Percentiles rank a stretch among this genome's conserved stretches.
These are phyloP conservation scores for Parastagonospora avenae DNA, from an alignment of 2,329 filamentous ascomycete species.

Conservation along the genomic window DNA sequence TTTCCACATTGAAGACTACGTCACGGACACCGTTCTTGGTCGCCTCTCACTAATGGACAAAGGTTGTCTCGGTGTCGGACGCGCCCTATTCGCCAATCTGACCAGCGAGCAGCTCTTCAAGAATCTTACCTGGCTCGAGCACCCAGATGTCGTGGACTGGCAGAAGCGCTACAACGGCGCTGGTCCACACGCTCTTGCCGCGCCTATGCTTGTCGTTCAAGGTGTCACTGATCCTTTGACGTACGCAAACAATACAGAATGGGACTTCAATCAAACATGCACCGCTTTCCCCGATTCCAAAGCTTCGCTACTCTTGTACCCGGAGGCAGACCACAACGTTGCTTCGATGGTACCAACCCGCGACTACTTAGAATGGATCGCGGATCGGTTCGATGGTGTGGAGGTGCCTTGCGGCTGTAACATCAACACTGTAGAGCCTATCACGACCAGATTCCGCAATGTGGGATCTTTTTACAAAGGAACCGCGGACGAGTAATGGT, in stretches of 20 bases:
- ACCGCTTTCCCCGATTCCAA: constrained; percentile 11
- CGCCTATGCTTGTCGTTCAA: constrained; percentile 24
- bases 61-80: constrained; percentile 18
- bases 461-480: constrained; percentile 4
- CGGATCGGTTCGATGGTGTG: constrained; percentile 15
- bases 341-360: constrained; percentile 8
- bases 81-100: constrained; percentile 21
- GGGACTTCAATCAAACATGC: constrained; percentile 27
- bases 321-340: constrained; percentile 20
- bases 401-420: constrained; percentile 9
- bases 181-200: constrained; percentile 24
- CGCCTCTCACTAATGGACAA: constrained; percentile 21
- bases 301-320: constrained; percentile 20
- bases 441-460: constrained; percentile 9
- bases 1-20: constrained; percentile 19
- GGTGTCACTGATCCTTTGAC: constrained; percentile 14
- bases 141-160: constrained; percentile 22
- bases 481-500: not conserved
- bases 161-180: constrained; percentile 28
- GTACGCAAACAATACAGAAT: constrained; percentile 25
- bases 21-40: constrained; percentile 20
- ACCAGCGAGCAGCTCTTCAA: constrained; percentile 19
- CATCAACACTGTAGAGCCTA: constrained; percentile 10
- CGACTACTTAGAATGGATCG: constrained; percentile 20
- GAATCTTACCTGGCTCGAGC: constrained; percentile 19